Evolutionary conservation across 306 rosid genomes (phyloP).

Genomic region (Vigna trinervia): DNA sequence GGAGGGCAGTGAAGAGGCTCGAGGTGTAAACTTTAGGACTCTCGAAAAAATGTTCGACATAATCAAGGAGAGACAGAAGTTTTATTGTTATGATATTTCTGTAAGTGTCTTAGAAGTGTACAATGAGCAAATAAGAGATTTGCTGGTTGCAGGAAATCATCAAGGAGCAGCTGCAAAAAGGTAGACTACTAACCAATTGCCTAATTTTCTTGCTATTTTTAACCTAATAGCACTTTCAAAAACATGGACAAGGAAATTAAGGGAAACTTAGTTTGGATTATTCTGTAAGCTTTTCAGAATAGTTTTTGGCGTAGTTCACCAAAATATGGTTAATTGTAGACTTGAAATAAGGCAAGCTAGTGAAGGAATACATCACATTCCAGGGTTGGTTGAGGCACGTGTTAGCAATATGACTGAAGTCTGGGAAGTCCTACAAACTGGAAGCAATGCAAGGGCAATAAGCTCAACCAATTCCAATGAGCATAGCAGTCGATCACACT

Average conservation of each 20-base stretch:
- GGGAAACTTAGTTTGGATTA: slow-evolving; percentile 15
- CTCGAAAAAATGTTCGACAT: slow-evolving; percentile 82
- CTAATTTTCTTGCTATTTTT: slow-evolving; percentile 27
- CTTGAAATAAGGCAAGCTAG: slow-evolving; percentile 86
- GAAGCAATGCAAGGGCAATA: slow-evolving; percentile 94
- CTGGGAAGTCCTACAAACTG: slow-evolving; percentile 97
- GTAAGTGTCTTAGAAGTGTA: slow-evolving; percentile 97
- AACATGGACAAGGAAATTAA: slow-evolving; percentile 10
- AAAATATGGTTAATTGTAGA: slow-evolving; percentile 53
- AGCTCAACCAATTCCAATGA: slow-evolving; percentile 93
- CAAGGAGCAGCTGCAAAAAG: slow-evolving; percentile 71
- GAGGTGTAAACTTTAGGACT: slow-evolving; percentile 95
- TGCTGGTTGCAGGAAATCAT: slow-evolving; percentile 79
- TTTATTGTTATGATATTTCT: slow-evolving; percentile 68
- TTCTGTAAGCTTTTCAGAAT: slow-evolving; percentile 27
- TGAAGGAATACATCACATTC: slow-evolving; percentile 93
- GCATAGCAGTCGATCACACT: slow-evolving; percentile 95
- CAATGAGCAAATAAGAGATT: slow-evolving; percentile 95
- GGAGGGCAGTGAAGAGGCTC: slow-evolving; percentile 90
- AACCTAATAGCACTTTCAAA: slow-evolving; percentile 19
- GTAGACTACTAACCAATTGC: slow-evolving; percentile 44
- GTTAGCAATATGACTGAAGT: slow-evolving; percentile 87
- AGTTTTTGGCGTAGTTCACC: slow-evolving; percentile 25
- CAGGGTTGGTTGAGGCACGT: slow-evolving; percentile 89
- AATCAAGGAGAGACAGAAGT: slow-evolving; percentile 64